Percentiles rank a stretch among this genome's conserved stretches.
These are phyloP conservation scores for Fusarium sp. DNA, from an alignment of 2,329 filamentous ascomycete species.

Conservation along the genomic window DNA sequence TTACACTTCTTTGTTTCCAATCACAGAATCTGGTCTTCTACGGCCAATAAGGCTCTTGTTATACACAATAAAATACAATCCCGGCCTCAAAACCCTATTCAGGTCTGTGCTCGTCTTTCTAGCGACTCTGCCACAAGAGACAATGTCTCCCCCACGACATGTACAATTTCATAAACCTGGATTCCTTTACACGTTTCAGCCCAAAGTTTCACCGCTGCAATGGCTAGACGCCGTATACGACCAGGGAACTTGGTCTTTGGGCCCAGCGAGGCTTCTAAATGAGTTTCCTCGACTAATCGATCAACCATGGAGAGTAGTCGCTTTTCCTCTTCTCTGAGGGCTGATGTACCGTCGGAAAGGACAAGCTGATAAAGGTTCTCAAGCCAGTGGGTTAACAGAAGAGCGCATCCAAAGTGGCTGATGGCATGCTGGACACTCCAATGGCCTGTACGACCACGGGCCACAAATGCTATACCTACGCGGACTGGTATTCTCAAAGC, in stretches of 20 bases:
- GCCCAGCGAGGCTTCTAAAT: neutral
- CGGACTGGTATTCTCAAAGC: constrained; percentile 23
- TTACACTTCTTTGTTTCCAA: too few relatives aligned
- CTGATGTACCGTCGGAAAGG: neutral
- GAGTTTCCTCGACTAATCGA: neutral
- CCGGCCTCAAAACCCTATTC: too few relatives aligned
- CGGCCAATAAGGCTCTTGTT: neutral
- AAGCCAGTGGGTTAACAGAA: constrained; percentile 23
- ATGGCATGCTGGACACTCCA: constrained; percentile 30
- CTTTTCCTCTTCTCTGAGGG: neutral
- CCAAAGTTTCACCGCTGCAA: constrained; percentile 14
- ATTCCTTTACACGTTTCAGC: constrained; percentile 28
- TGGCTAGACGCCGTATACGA: constrained; percentile 11
- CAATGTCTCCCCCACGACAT: constrained; percentile 13
- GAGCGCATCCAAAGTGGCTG: constrained; percentile 21
- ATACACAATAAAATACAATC: too few relatives aligned
- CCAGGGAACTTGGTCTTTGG: neutral
- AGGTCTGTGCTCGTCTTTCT: neutral
- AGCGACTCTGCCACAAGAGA: neutral
- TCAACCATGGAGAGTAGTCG: neutral
- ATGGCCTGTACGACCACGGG: constrained; percentile 18
- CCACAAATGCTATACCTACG: constrained; percentile 26
- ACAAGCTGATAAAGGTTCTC: constrained; percentile 4
- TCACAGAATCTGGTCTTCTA: too few relatives aligned
- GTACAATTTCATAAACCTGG: constrained; percentile 28